phyloP scores from a whole-genome alignment of 371 early-diverging fungal species.

The Rhizomucor pusillus region DNA sequence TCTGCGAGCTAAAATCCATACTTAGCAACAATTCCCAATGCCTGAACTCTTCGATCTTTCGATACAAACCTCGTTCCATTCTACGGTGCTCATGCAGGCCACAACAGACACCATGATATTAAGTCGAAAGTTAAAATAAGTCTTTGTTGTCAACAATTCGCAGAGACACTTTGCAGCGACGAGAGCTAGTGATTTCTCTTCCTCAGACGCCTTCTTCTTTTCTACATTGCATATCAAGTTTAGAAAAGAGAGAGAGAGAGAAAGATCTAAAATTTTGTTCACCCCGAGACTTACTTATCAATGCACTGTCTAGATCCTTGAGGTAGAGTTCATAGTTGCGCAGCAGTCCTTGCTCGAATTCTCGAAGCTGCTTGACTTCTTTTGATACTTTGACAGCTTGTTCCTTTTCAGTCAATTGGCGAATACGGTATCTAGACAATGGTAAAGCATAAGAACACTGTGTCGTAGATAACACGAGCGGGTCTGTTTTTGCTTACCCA shows the following conservation, averaged over 20 bases:
- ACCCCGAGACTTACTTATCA: constrained; percentile 28
- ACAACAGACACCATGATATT: constrained; percentile 84
- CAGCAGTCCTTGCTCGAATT: constrained; percentile 82
- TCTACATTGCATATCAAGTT: not conserved
- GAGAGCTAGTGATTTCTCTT: constrained; percentile 42
- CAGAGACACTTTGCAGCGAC: constrained; percentile 75
- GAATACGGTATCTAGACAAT: constrained; percentile 74
- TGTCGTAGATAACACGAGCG: not conserved
- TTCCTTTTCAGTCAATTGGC: constrained; percentile 82
- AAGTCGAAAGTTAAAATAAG: constrained; percentile 91
- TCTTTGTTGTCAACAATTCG: constrained; percentile 69
- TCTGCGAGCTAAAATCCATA: constrained; percentile 48
- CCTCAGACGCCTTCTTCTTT: constrained; percentile 22
- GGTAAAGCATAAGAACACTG: not conserved
- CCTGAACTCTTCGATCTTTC: too few species aligned
- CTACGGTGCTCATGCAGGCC: constrained; percentile 59
- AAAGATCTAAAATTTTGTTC: not conserved
- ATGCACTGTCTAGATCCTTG: constrained; percentile 54
- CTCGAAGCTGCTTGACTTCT: constrained; percentile 84
- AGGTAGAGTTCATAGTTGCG: constrained; percentile 81
- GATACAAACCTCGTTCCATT: constrained; percentile 57
- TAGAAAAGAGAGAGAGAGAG: too few species aligned
- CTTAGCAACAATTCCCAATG: too few species aligned
- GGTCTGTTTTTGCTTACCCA: constrained; percentile 42
- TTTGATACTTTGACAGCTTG: constrained; percentile 73